Percentiles rank a stretch among this genome's conserved stretches.
These are phyloP conservation scores for Didymella exigua DNA, from an alignment of 2,329 filamentous ascomycete genomes.

Conservation along the genomic window DNA sequence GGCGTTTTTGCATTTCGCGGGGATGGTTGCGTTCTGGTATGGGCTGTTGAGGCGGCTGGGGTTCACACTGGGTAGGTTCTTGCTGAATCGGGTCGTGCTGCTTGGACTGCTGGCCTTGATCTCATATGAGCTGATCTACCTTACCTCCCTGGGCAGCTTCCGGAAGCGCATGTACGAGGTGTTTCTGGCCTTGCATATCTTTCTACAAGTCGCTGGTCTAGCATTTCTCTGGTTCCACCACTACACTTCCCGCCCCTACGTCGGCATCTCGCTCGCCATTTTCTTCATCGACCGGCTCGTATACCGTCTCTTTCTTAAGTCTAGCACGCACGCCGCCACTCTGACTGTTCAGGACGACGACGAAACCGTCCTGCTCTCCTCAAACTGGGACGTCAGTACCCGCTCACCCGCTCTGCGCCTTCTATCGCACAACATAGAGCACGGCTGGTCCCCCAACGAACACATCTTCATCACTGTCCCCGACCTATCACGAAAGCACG, in stretches of 20 bases:
- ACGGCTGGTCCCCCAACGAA: conserved; percentile 66
- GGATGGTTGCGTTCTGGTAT: conserved; percentile 64
- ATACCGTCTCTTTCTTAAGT: conserved; percentile 62
- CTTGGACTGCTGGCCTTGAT: conserved; percentile 62
- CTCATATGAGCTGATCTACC: conserved; percentile 65
- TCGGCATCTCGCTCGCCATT: conserved; percentile 59
- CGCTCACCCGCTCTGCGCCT: conserved; percentile 16
- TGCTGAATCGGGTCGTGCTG: conserved; percentile 59
- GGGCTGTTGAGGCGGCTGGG: conserved; percentile 57
- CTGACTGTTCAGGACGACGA: conserved; percentile 62
- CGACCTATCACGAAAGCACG: conserved; percentile 57
- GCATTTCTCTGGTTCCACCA: conserved; percentile 66
- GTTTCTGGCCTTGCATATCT: conserved; percentile 64
- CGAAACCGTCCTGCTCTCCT: conserved; percentile 59
- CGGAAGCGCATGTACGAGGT: conserved; percentile 67
- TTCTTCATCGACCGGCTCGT: conserved; percentile 64
- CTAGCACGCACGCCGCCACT: conserved; percentile 55
- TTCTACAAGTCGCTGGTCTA: conserved; percentile 62
- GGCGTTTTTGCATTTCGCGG: conserved; percentile 60
- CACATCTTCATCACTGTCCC: conserved; percentile 69
- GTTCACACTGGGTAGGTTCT: conserved; percentile 57
- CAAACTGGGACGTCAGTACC: conserved; percentile 49
- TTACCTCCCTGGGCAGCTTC: conserved; percentile 66
- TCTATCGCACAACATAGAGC: conserved; percentile 45
- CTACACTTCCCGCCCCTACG: conserved; percentile 58